Percentiles rank a stretch among this genome's conserved stretches.
Evolutionary conservation across 345 rosid genomes (phyloP).

Genomic region (Limnanthes douglasii): DNA sequence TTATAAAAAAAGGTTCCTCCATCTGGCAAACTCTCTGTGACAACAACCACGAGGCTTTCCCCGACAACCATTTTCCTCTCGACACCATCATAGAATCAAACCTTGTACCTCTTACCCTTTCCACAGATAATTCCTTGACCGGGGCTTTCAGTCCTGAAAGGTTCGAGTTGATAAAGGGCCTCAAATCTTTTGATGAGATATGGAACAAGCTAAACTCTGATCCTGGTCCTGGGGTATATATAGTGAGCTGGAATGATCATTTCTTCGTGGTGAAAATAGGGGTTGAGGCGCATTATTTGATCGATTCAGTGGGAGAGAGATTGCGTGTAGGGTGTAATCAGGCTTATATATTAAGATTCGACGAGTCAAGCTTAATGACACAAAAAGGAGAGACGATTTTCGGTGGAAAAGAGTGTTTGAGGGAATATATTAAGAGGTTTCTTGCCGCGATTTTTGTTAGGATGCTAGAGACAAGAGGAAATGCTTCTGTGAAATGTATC

Average conservation of each 20-base stretch:
- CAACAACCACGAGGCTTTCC: slow-evolving; percentile 12
- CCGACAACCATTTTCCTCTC: slow-evolving; percentile 14
- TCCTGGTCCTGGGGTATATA: slow-evolving; percentile 12
- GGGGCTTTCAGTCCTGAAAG: slow-evolving; percentile 39
- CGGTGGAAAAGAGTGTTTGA: slow-evolving; percentile 39
- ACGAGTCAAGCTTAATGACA: slow-evolving; percentile 26
- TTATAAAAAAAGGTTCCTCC: slow-evolving; percentile 14
- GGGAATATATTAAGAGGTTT: slow-evolving; percentile 53
- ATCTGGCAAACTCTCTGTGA: slow-evolving; percentile 15
- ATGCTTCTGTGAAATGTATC: slow-evolving; percentile 13
- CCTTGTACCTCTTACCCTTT: slow-evolving; percentile 17
- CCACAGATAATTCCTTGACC: slow-evolving; percentile 21
- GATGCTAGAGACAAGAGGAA: slow-evolving; percentile 37
- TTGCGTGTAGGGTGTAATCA: slow-evolving; percentile 45
- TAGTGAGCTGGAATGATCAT: slow-evolving; percentile 62
- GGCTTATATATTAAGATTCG: slow-evolving; percentile 43
- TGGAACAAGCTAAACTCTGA: slow-evolving; percentile 21
- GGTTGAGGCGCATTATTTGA: slow-evolving; percentile 21
- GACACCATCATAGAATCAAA: slow-evolving; percentile 15
- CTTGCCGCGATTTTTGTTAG: slow-evolving; percentile 38
- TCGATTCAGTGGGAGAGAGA: slow-evolving; percentile 51
- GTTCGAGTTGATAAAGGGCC: slow-evolving; percentile 18
- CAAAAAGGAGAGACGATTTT: slow-evolving; percentile 17
- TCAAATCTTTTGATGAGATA: slow-evolving; percentile 38
- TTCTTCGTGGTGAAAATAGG: slow-evolving; percentile 43